A percentile compares a stretch with the other conserved stretches of the same genome.
These are phyloP conservation scores for Leptographium galeiforme DNA, from an alignment of 2,329 filamentous ascomycete species.

Conservation along the genomic window DNA sequence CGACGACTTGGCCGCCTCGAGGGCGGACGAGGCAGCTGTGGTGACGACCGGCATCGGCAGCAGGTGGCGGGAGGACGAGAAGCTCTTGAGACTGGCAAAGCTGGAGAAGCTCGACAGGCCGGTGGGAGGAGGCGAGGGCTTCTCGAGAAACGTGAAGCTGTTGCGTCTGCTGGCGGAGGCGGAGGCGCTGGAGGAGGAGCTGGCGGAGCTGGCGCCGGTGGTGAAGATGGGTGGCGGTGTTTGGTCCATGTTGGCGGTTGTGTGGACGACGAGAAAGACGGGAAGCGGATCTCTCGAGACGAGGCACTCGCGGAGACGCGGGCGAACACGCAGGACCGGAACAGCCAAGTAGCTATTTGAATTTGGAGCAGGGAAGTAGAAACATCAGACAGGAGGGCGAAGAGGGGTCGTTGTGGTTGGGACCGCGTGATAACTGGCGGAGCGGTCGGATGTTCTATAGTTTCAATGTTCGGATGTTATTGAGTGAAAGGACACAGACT, in stretches of 20 bases:
- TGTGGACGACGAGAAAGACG: neutral
- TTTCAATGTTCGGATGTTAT: no score
- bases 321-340: neutral
- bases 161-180: conserved; percentile 8
- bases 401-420: neutral
- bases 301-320: neutral
- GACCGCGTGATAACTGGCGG: no score
- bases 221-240: conserved; percentile 1
- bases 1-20: conserved; percentile 8
- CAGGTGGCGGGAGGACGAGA: conserved; percentile 6
- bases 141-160: conserved; percentile 11
- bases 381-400: neutral
- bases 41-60: conserved; percentile 10
- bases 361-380: neutral
- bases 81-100: conserved; percentile 5
- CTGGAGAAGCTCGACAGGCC: conserved; percentile 6
- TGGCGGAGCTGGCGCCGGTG: conserved; percentile 4
- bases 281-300: neutral
- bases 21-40: conserved; percentile 8
- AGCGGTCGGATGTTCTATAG: no score
- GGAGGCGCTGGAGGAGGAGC: conserved; percentile 6
- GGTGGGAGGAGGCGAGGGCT: conserved; percentile 1
- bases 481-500: no score
- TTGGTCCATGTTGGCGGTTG: conserved; percentile 4
- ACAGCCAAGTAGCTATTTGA: no score